phyloP scores from a whole-genome alignment of 2,329 filamentous ascomycete genomes.

The Paecilomyces formosus region DNA sequence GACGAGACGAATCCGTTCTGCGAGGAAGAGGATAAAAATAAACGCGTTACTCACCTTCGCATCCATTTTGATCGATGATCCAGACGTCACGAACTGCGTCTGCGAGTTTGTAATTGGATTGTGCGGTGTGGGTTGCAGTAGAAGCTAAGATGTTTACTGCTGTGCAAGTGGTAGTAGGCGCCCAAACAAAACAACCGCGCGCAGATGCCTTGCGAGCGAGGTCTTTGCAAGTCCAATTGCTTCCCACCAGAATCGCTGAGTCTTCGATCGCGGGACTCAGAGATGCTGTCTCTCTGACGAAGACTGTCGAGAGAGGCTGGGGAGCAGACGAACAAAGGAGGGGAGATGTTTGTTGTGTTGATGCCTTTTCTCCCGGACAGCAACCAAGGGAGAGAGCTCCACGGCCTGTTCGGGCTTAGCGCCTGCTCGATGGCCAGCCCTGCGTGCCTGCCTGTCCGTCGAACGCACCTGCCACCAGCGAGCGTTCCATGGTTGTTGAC shows the following conservation, averaged over 20 bases:
- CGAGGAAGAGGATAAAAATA: not conserved
- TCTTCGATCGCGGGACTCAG: not conserved
- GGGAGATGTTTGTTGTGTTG: not conserved
- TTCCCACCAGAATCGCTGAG: not conserved
- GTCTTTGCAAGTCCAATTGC: not conserved
- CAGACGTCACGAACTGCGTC: not conserved
- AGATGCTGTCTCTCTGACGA: not conserved
- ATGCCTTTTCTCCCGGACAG: not conserved
- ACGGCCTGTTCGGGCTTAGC: not conserved
- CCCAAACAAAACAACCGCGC: constrained; percentile 2
- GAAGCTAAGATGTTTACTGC: constrained; percentile 1
- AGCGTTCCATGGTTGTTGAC: not conserved
- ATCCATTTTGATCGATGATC: constrained; percentile 11
- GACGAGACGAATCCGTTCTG: not conserved
- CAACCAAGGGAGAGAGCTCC: not conserved
- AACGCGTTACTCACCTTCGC: constrained; percentile 12
- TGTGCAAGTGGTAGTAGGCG: not conserved
- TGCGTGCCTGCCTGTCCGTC: not conserved
- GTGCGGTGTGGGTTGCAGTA: not conserved
- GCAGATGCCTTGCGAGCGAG: not conserved
- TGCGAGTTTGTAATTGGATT: not conserved
- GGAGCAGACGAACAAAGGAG: not conserved
- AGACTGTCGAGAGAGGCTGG: not conserved
- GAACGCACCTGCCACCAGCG: not conserved
- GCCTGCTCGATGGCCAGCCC: not conserved